phyloP scores from a whole-genome alignment of 2,329 filamentous ascomycete genomes.

The Colletotrichum shisoi region DNA sequence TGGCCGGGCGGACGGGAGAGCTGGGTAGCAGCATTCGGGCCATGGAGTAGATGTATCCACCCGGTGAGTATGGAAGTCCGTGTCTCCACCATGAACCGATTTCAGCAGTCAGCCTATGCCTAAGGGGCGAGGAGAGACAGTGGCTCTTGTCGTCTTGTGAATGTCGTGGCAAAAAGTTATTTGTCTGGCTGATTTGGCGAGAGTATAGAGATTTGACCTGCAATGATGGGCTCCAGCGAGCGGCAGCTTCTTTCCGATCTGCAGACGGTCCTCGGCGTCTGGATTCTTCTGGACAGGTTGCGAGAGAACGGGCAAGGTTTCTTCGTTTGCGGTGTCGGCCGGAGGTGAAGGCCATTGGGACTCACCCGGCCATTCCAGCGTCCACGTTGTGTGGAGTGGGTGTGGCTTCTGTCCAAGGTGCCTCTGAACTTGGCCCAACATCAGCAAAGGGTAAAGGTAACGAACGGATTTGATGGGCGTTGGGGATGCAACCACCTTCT shows the following conservation, averaged over 20 bases:
- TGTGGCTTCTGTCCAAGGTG: background rate
- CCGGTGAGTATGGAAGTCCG: conserved; percentile 26
- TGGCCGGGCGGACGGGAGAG: conserved; percentile 28
- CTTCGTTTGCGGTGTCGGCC: background rate
- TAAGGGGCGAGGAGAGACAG: background rate
- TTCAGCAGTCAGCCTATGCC: background rate
- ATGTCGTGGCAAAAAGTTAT: conserved; percentile 18
- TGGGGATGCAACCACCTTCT: conserved; percentile 14
- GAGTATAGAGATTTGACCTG: background rate
- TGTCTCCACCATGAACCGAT: conserved; percentile 1
- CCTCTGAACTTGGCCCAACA: background rate
- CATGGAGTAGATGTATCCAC: conserved; percentile 34
- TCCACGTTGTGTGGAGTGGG: background rate
- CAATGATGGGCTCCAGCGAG: background rate
- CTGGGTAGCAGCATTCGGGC: conserved; percentile 31
- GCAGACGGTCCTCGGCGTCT: conserved; percentile 25
- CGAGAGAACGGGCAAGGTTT: conserved; percentile 23
- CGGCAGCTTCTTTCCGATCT: conserved; percentile 19
- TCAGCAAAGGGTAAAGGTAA: background rate
- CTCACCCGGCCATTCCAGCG: background rate
- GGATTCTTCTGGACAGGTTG: background rate
- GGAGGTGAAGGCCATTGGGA: background rate
- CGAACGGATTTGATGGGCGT: background rate
- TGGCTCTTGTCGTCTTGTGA: background rate
- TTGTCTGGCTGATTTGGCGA: conserved; percentile 9